Base-by-base conservation (phyloP, 345 rosid species). In the Aegle marmelos region DNA sequence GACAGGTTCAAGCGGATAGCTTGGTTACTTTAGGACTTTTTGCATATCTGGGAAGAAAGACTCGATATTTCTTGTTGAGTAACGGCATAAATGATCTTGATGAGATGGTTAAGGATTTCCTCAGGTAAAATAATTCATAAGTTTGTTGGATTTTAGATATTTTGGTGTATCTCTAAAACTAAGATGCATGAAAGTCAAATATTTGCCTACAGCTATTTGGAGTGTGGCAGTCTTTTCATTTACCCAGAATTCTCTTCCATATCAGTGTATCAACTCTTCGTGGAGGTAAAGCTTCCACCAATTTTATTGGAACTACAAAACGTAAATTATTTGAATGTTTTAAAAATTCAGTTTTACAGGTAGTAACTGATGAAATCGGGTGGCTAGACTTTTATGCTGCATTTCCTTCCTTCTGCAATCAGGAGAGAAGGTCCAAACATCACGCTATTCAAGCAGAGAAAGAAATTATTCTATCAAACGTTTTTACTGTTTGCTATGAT, bases 1-100 rank as follows among this genome's bases (percentile, higher is more conserved):
- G 61, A 77, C 83, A 89, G 91, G 87, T 80, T 79, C 83, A 83
- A 79, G 87, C 86, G 30, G 88, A 85, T 70, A 84, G 82, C 71
- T 79, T 90, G 85, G 93, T 92, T 67, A 85, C 88, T 66, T 83
- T 91, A 63, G 95, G 93, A 63, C 86, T 91, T 81, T 91, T 91
- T 86, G 90, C 93, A 30, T 86, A 88, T 79, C 79, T 91, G 63
- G 93, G 92, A 74, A 87, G 88, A 82, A 86, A 73, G 83, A 90
- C 93, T 37, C 77, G 91, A 78, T 54, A 84, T 63, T 83, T 78
- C 79, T 74, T 91, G 80, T 81, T 85, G n/a, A 78, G 70, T 58
- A 69, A 79, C 85, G 86, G 88, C 48, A 87, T 91, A 72, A 83
- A 84, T n/a, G 93, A 90, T 82, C 82, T 87, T 67, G 93, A 90